Base-by-base conservation (phyloP, 1,139 yeast species). In the Sugiyamaella xylanicola region DNA sequence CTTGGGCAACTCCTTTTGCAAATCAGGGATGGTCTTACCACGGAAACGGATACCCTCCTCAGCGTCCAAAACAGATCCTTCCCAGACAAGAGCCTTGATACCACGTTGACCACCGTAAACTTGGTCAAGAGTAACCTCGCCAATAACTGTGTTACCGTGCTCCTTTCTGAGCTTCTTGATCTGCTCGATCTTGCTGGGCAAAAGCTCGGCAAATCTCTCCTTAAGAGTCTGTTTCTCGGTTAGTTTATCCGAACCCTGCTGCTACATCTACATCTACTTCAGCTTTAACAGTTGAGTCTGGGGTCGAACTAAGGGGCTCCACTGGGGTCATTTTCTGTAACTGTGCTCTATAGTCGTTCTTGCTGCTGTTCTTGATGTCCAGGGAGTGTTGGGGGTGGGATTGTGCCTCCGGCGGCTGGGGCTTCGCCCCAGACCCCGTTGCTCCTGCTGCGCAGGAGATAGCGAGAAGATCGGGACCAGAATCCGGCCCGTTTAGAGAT, bases 21-120 rank as follows among this genome's bases (percentile, higher is more conserved):
- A 84, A 70, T 93, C 98, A 65, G 98, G 97, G 68, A 93, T 93
- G 69, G 99, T 92, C 78, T 86, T 84, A 70, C 98, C 98, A 80
- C 98, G 90, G 85, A 93, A 93, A 74, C 97, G 86, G 74, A 93
- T 93, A 72, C 99, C 99, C 78, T 93, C 99, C 65, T 87, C 87
- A 67, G 99, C 95, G 77, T 93, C 99, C 74, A 93, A 82, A 56
- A 93, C 99, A 57, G 98, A 92, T 70, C 99, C 99, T 82, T 93
- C 98, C 98, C 98, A 93, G 60, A 93, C 97, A 68, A 93, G 82
- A 71, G 97, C 96, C 78, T 89, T 89, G 79, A 92, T 88, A 76
- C 97, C 97, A 79, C 97, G 86, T 97, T 89, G 90, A 83, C 99
- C 99, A 82, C 98, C 99, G 78, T 93, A 93, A 54, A 97, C 97